These are phyloP conservation scores for Suhomyces sp. DNA, from an alignment of 805 yeast genomes.

Conservation along the genomic window DNA sequence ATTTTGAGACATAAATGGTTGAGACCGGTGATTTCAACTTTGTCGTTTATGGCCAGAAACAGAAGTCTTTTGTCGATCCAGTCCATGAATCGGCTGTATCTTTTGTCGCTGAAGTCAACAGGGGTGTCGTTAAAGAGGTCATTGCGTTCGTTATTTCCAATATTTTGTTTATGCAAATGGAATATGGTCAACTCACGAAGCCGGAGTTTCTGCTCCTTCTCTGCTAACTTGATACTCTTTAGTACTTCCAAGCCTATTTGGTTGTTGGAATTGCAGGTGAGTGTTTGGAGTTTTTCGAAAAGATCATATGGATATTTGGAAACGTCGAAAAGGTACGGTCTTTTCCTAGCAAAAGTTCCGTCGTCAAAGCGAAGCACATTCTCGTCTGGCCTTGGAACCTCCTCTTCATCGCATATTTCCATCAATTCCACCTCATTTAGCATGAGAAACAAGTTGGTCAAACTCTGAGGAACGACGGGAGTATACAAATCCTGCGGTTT, in stretches of 20 bases:
- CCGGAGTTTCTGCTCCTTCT: conserved; percentile 20
- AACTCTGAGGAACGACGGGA: conserved; percentile 24
- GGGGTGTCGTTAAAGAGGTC: conserved; percentile 10
- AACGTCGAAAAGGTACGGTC: conserved; percentile 4
- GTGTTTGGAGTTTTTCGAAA: conserved; percentile 17
- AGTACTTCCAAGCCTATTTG: conserved; percentile 30
- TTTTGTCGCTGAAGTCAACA: conserved; percentile 4
- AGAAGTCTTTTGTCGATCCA: conserved; percentile 17
- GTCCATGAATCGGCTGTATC: conserved; percentile 11
- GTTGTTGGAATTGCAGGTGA: conserved; percentile 31
- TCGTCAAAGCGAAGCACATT: neutral
- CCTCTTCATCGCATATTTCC: conserved; percentile 5
- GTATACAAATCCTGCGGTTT: conserved; percentile 18
- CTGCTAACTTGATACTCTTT: conserved; percentile 17
- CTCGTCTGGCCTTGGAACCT: neutral
- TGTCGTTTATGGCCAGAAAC: conserved; percentile 18
- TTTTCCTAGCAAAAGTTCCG: neutral
- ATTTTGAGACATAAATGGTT: conserved; percentile 24
- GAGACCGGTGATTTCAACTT: conserved; percentile 23
- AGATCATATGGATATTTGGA: neutral
- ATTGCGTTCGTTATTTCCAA: conserved; percentile 12
- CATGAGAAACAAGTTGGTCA: conserved; percentile 33
- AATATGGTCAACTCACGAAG: conserved; percentile 27
- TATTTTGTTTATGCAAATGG: conserved; percentile 30
- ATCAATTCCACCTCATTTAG: conserved; percentile 28